These are phyloP conservation scores for Plasmodium gonderi DNA, from an alignment of 169 alveolate genomes.

Conservation along the genomic window DNA sequence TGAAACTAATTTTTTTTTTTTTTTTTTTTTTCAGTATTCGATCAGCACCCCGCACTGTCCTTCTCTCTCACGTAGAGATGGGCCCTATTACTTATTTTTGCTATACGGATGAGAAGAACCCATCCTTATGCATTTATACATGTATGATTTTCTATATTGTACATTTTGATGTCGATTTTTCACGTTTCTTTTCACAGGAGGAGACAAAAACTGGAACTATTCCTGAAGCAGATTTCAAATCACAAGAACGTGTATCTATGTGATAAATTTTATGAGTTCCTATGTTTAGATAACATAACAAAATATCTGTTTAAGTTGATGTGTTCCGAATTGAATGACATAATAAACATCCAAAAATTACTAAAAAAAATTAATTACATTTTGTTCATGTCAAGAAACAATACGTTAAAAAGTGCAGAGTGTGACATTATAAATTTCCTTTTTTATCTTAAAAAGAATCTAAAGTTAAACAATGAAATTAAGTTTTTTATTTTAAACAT, in stretches of 20 bases:
- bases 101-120: too few species aligned
- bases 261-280: slow-evolving; percentile 42
- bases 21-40: background rate
- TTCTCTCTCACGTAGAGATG: too few species aligned
- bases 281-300: slow-evolving; percentile 39
- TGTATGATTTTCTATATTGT: background rate
- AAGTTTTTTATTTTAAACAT: slow-evolving; percentile 50
- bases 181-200: background rate
- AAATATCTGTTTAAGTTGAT: slow-evolving; percentile 33
- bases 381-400: slow-evolving; percentile 39
- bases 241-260: slow-evolving; percentile 28
- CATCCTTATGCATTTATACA: background rate
- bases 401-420: slow-evolving; percentile 54
- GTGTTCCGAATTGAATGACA: slow-evolving; percentile 20
- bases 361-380: slow-evolving; percentile 39
- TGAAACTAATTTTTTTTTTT: background rate
- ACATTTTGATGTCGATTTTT: background rate
- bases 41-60: too few species aligned
- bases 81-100: too few species aligned
- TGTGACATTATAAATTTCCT: slow-evolving; percentile 41
- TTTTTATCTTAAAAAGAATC: slow-evolving; percentile 12
- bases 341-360: background rate
- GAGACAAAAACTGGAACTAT: slow-evolving; percentile 47
- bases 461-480: slow-evolving; percentile 34
- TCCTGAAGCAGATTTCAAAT: slow-evolving; percentile 5